These are phyloP conservation scores for Nymphaea colorata DNA, from an alignment of 164 flowering plant genomes.

Conservation along the genomic window DNA sequence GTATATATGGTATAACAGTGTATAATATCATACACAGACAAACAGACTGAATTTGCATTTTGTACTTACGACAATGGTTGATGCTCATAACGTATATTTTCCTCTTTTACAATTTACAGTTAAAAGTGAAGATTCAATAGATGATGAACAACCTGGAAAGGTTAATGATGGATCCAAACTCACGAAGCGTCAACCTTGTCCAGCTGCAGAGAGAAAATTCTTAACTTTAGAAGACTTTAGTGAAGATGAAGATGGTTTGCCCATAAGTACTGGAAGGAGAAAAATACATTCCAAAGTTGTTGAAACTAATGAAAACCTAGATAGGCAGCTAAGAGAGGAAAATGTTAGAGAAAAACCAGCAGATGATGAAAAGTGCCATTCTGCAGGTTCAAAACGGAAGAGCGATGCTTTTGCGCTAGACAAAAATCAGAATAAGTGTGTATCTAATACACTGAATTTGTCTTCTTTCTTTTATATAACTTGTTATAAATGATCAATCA, in stretches of 20 bases:
- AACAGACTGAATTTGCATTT: too few relatives aligned
- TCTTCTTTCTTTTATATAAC: neutral
- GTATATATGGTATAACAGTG: too few relatives aligned
- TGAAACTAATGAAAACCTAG: slow-evolving; percentile 14
- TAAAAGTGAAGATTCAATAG: slow-evolving; percentile 80
- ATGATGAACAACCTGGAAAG: slow-evolving; percentile 50
- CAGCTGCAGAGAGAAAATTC: slow-evolving; percentile 14
- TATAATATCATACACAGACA: too few relatives aligned
- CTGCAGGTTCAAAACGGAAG: slow-evolving; percentile 33
- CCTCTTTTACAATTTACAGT: slow-evolving; percentile 37
- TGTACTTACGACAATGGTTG: too few relatives aligned
- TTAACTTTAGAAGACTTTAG: slow-evolving; percentile 38
- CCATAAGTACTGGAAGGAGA: slow-evolving; percentile 23
- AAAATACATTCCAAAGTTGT: slow-evolving; percentile 10
- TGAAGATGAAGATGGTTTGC: slow-evolving; percentile 99
- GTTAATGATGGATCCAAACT: slow-evolving; percentile 32
- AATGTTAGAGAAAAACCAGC: slow-evolving; percentile 21
- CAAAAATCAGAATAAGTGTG: slow-evolving; percentile 33
- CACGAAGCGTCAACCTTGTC: slow-evolving; percentile 19
- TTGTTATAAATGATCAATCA: too few relatives aligned
- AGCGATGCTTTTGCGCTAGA: slow-evolving; percentile 23
- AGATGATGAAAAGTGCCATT: slow-evolving; percentile 13
- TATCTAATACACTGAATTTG: too few relatives aligned
- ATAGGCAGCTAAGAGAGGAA: slow-evolving; percentile 16
- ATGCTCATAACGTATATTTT: neutral